Base-by-base conservation (phyloP, 202 grass and related monocot genomes). In the Musa balbisiana region DNA sequence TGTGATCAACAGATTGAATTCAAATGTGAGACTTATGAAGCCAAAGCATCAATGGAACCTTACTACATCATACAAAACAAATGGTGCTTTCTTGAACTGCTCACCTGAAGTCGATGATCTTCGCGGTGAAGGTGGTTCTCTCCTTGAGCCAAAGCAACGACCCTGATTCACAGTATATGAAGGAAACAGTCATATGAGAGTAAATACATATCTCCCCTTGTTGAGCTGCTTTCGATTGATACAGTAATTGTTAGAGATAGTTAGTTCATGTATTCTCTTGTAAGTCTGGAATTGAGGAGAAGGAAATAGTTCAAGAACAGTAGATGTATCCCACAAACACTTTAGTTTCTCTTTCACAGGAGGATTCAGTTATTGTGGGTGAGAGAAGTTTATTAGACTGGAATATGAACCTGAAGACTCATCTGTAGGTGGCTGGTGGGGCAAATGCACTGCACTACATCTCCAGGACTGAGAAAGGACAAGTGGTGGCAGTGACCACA, bases 401-500 rank as follows among this genome's bases (percentile, higher is more conserved):
- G 22, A 64, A 64, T 64, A 11, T 23, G 13, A 50, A 95, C 88
- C 89, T 95, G 91, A 73, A 91, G 87, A 23, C 84, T 53, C 33
- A 68, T 80, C 60, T 86, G 11, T 10, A 33, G 78, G 75, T 84
- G 80, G 74, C 91, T 88, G 52, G 79, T 78, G 9, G 94, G 77
- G 62, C 85, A 91, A 73, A 91, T 78, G 56, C 87, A 84, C 85
- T 84, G 94, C 82, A 89, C 76, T 82, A 80, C 83, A 50, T 87
- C 54, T 65, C 86, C 80, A 62, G 87, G 85, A 78, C 85, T 86
- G 68, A 88, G 83, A 76, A 83, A 99, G 59, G 89, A 99, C 52
- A 95, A 83, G 69, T 87, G 88, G 83, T 99, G 92, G 89, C 95
- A 99, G 77, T 95, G 87, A n/a, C 95, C 95, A 75, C 95, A 99